Evolutionary conservation across 352 stramenopile species (phyloP).

Genomic region (Phytophthora aleatoria): DNA sequence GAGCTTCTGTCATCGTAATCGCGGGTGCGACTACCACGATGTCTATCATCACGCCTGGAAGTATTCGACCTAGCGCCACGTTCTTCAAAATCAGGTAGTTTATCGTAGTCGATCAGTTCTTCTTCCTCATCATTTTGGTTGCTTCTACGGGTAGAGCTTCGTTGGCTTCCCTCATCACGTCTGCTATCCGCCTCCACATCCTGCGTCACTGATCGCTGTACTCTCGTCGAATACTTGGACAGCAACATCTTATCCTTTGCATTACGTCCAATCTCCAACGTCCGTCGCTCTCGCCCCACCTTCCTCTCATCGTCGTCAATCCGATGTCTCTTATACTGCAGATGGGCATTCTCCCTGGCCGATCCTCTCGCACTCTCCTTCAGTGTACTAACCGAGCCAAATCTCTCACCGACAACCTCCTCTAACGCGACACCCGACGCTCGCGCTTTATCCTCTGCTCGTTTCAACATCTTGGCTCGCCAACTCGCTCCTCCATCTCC

Average conservation of each 20-base stretch:
- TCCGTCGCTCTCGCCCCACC: conserved; percentile 14
- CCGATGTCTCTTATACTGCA: conserved; percentile 68
- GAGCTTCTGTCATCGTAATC: conserved; percentile 14
- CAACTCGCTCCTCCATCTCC: conserved; percentile 84
- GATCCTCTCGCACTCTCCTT: conserved; percentile 57
- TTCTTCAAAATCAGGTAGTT: conserved; percentile 73
- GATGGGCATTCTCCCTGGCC: conserved; percentile 56
- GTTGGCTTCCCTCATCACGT: conserved; percentile 9
- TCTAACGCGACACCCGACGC: conserved; percentile 60
- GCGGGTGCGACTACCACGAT: conserved; percentile 6
- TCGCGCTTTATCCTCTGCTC: conserved; percentile 62
- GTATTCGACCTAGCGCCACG: conserved; percentile 28
- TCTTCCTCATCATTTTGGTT: conserved; percentile 52
- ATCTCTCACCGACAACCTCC: conserved; percentile 65
- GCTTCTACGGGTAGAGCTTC: conserved; percentile 8
- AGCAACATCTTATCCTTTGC: conserved; percentile 66
- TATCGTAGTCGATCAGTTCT: conserved; percentile 80
- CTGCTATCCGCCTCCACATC: conserved; percentile 28
- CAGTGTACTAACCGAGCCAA: conserved; percentile 57
- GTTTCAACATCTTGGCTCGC: conserved; percentile 83
- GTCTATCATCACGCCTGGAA: conserved; percentile 23
- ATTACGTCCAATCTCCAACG: conserved; percentile 54
- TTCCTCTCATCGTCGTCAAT: conserved; percentile 29
- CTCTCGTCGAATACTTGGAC: conserved; percentile 60
- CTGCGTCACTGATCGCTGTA: conserved; percentile 59